Evolutionary conservation across 305 asterid genomes (phyloP).

Genomic region (Andrographis paniculata): DNA sequence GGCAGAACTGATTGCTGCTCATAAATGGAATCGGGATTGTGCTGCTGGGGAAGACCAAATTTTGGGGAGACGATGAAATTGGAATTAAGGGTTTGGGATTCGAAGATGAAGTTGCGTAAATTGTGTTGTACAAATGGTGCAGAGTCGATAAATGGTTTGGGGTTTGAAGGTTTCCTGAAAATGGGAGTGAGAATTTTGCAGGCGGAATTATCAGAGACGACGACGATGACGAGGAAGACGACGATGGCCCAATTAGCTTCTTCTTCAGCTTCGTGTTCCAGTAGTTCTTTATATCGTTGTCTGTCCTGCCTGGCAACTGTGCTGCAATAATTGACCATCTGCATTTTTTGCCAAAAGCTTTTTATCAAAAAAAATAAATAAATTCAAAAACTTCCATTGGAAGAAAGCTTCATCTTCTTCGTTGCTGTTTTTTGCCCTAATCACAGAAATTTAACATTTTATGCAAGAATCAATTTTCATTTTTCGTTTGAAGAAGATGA

Average conservation of each 20-base stretch:
- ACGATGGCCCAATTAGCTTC: slow-evolving; percentile 25
- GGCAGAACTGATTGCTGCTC: slow-evolving; percentile 7
- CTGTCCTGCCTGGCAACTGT: slow-evolving; percentile 48
- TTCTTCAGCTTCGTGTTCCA: slow-evolving; percentile 57
- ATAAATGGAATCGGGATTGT: slow-evolving; percentile 8
- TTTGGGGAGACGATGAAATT: neutral
- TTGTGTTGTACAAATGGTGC: neutral
- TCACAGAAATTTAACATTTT: too few species aligned
- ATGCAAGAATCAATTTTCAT: slow-evolving; percentile 7
- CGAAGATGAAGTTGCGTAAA: neutral
- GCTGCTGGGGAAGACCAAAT: slow-evolving; percentile 9
- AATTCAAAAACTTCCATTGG: too few species aligned
- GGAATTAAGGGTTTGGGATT: neutral
- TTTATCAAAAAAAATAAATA: too few species aligned
- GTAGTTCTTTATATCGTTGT: slow-evolving; percentile 52
- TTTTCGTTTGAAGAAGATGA: neutral
- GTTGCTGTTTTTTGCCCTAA: too few species aligned
- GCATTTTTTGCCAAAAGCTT: slow-evolving; percentile 17
- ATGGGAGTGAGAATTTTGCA: slow-evolving; percentile 13
- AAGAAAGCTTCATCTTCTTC: neutral
- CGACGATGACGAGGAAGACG: neutral
- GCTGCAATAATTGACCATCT: slow-evolving; percentile 58
- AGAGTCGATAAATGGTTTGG: neutral
- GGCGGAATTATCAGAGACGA: slow-evolving; percentile 12
- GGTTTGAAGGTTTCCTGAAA: slow-evolving; percentile 11